Base-by-base conservation (phyloP, 345 rosid species). In the Euphorbia pulcherrima region DNA sequence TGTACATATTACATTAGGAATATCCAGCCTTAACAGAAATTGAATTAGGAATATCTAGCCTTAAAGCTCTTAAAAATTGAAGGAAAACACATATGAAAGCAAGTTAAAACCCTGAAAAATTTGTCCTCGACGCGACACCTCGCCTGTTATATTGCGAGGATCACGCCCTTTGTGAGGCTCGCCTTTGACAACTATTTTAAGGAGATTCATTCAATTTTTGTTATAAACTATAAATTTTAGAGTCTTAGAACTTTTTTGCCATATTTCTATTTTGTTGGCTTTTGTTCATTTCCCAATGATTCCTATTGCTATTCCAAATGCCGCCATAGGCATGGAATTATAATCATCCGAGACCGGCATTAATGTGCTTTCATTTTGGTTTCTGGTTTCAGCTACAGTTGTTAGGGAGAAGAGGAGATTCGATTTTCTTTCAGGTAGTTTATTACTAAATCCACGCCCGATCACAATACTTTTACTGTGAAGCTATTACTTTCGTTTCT, bases 351-450 rank as follows among this genome's bases (percentile, higher is more conserved):
- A 28, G 23, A 52, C 64, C 21, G 59, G 54, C 60, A 20, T 39
- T 57, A 26, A 53, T 21, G 40, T 55, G 50, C 46, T 47, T 71
- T 59, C 20, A 24, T 27, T 72, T 39, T 68, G 68, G 30, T 60
- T 76, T 63, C 41, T 69, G 68, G 37, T 62, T 76, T 63, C 95
- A 87, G 97, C 92, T 55, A 78, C 88, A 3, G 88, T 83, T 52
- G 90, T 90, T 28, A 64, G 76, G 77, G 72, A 84, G 41, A 74
- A 72, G 68, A 74, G 70, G 65, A 82, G 84, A 83, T 90, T 87
- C 13, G 93, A 90, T 75, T 92, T 92, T 68, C 88, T 92, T 82
- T 86, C 90, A 33, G 97, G 98, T 92, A 78, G 57, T 68, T 47
- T 13, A 59, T 39, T 24, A 47, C 51, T 28, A 46, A 16, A 21